Evolutionary conservation across 495 filamentous ascomycete species (phyloP), one percentile per base, ranked within the genome.

Genomic region (Pyrenula aspistea): DNA sequence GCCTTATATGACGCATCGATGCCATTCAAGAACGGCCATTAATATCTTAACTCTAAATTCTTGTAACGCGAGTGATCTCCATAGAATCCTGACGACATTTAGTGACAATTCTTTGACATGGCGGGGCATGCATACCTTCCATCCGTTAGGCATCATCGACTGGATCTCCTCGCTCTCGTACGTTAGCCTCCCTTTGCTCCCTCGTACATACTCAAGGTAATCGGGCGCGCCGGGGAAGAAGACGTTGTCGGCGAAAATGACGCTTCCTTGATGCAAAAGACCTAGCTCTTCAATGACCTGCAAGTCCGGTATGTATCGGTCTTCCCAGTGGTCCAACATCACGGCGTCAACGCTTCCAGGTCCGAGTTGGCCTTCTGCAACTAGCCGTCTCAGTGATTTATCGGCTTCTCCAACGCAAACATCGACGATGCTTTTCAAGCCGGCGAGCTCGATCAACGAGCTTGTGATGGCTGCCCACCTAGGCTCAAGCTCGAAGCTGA

Each of bases 261-360:
- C 25, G 3, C 62, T 63, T 15, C 67, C 65, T 24, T 50, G 25
- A 1, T 57, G 49, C 42, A 67, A 63, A 1, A 70, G 42, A 2
- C 56, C 53, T 20, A 70, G 53, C 4, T 67, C 61, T 51, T 72
- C 66, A 25, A 60, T 55, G 12, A 70, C 22, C 58, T 67, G 57
- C 52, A 72, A 55, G 59, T 72, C 69, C 11, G 63, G 60, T 2
- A 68, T 24, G 53, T 68, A 69, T 20, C 61, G 61, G 51, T 65
- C 25, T 60, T 69, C 65, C 60, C 61, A 64, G 51, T 72, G 69
- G 56, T 72, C 69, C 21, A 69, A 61, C 59, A 72, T 70, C 0
- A 62, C 59, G 53, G 68, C 49, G 49, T 67, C 63, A n/a, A 65
- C 59, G 11, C 47, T 48, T 1, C 54, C 54, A 10, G 24, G 2